Base-by-base conservation (phyloP, 1,139 yeast genomes). In the Spencermartinsiella ligniputridi region DNA sequence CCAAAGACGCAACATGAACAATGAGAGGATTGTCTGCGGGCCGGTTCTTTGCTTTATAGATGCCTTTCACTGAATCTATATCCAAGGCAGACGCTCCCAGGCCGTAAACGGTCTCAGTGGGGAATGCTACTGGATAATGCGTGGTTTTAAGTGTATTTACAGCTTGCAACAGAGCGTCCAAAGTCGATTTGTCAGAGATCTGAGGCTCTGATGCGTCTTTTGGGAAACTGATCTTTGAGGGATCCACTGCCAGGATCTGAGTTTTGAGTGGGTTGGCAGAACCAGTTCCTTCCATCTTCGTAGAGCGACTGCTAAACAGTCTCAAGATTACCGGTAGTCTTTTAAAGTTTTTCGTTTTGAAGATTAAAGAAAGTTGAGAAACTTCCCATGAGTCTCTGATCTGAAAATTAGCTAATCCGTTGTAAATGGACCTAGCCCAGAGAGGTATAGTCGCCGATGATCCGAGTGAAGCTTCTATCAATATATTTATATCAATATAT, bases 41-140 rank as follows among this genome's bases (percentile, higher is more conserved):
- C 51, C 98, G 72, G 59, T 88, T 88, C 59, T 92, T 92, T 29
- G 97, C 97, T 25, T 66, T 70, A 63, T 89, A 92, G 9, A 92
- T 92, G 40, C 82, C 77, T 46, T 66, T 63, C 1, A 90, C 96
- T 0, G 95, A 77, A 4, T 77, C 79, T 45, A 88, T 89, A 45
- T 72, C 74, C 46, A 87, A 69, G 0, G 95, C 87, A 2, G 92
- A 83, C 0, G 95, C 98, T 0, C 96, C 98, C 2, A 92, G 72
- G 0, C 98, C 98, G 61, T 92, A 92, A 0, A 92, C 98, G 0
- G 98, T 92, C 61, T 92, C 98, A 0, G 98, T 88, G 2, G 98
- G 98, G 58, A 92, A 90, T 0, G 94, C 97, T 13, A 92, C 89
- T 0, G 82, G 88, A 22, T 78, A 68, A 29, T 70, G 62, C 0